Evolutionary conservation across 202 grass and related monocot genomes (phyloP).

Genomic region (Setaria italica): DNA sequence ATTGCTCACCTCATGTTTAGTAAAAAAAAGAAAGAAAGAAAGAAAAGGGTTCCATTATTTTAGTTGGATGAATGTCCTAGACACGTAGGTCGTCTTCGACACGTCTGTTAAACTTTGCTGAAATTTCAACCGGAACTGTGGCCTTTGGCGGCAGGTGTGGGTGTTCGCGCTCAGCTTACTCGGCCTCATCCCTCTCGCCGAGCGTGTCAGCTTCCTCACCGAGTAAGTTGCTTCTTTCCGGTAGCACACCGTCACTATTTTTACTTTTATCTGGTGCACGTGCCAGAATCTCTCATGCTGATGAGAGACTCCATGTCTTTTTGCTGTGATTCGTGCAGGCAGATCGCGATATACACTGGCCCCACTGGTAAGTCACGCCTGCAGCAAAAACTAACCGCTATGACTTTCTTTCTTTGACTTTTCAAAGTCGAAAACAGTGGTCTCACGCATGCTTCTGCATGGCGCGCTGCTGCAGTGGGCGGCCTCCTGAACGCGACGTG

Average conservation of each 20-base stretch:
- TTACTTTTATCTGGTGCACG: not conserved
- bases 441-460: not conserved
- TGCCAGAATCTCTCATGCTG: not conserved
- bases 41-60: not conserved
- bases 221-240: conserved; percentile 54
- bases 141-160: conserved; percentile 59
- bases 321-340: conserved; percentile 51
- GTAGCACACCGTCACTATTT: not conserved
- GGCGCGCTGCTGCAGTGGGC: conserved; percentile 58
- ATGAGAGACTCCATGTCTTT: not conserved
- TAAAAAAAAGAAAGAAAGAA: not conserved
- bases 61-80: not conserved
- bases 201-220: conserved; percentile 94
- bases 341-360: conserved; percentile 81
- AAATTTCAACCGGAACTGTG: not conserved
- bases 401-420: not conserved
- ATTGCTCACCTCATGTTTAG: no score
- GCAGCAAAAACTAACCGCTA: not conserved
- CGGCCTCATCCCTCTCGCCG: conserved; percentile 82
- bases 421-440: not conserved
- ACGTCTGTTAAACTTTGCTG: not conserved
- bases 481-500: conserved; percentile 96
- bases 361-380: conserved; percentile 59
- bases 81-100: no score
- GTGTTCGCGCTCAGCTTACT: conserved; percentile 74